phyloP scores from a whole-genome alignment of 805 yeast species.

The Yamadazyma paraphyllophila region DNA sequence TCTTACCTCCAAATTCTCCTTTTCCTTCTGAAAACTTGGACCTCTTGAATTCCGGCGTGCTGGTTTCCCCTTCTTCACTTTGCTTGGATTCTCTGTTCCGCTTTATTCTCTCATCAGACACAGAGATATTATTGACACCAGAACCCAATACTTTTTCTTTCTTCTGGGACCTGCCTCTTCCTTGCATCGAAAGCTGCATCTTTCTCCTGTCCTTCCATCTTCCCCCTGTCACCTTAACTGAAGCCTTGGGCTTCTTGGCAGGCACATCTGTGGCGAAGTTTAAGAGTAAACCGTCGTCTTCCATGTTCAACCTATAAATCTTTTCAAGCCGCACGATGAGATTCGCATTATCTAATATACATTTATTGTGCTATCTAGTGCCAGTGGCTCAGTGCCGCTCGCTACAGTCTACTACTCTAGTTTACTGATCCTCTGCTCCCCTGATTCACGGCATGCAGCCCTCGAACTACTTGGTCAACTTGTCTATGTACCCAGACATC shows the following conservation, averaged over 20 bases:
- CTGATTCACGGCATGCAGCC: too few species aligned
- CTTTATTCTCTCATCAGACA: slow-evolving; percentile 14
- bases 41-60: slow-evolving; percentile 1
- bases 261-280: slow-evolving; percentile 55
- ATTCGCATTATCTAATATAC: slow-evolving; percentile 5
- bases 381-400: too few species aligned
- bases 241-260: slow-evolving; percentile 20
- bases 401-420: too few species aligned
- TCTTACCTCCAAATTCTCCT: slow-evolving; percentile 54
- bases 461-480: slow-evolving; percentile 12
- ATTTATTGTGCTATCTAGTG: slow-evolving; percentile 12
- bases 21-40: slow-evolving; percentile 43
- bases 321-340: slow-evolving; percentile 11
- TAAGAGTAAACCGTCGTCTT: slow-evolving; percentile 71
- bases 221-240: slow-evolving; percentile 60
- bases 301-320: slow-evolving; percentile 5
- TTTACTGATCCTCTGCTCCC: too few species aligned
- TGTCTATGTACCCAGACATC: slow-evolving; percentile 3
- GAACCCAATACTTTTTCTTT: slow-evolving; percentile 20
- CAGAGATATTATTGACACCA: slow-evolving; percentile 32
- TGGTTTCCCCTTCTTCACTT: not conserved
- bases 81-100: slow-evolving; percentile 1
- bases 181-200: slow-evolving; percentile 50
- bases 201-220: slow-evolving; percentile 80
- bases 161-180: slow-evolving; percentile 32